These are phyloP conservation scores for Betula pendula DNA, from an alignment of 306 rosid species.

Conservation along the genomic window DNA sequence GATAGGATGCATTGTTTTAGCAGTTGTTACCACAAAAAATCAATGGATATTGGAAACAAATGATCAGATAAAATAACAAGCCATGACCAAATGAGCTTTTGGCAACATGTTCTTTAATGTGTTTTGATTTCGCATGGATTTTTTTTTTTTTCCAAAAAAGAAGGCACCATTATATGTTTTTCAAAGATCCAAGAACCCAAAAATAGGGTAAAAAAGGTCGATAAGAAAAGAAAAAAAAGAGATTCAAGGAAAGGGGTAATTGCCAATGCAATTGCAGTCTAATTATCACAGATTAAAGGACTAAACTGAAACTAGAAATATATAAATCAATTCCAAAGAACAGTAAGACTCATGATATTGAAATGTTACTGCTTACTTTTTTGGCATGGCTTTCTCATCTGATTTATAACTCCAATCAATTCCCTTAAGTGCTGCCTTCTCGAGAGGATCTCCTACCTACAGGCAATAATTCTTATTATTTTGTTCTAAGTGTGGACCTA, in stretches of 20 bases:
- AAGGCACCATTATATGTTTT: neutral
- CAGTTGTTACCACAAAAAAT: neutral
- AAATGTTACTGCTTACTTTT: conserved; percentile 55
- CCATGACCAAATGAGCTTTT: neutral
- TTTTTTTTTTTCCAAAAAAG: neutral
- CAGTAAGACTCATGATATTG: conserved; percentile 14
- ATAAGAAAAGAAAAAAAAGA: neutral
- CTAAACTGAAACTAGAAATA: conserved; percentile 1
- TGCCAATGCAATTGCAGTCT: neutral
- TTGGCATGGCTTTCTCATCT: conserved; percentile 94
- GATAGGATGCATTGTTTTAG: neutral
- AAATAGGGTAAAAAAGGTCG: neutral
- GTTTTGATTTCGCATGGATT: neutral
- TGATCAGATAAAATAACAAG: neutral
- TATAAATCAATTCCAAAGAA: conserved; percentile 18
- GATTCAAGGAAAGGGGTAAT: neutral
- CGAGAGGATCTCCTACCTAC: conserved; percentile 99
- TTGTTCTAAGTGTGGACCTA: neutral
- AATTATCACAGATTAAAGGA: neutral
- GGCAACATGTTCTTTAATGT: neutral
- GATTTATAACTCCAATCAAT: conserved; percentile 94
- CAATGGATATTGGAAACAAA: neutral
- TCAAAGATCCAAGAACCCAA: neutral
- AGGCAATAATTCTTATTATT: conserved; percentile 18
- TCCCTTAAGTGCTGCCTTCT: conserved; percentile 97